phyloP scores from a whole-genome alignment of 1,139 yeast species.

The Yamadazyma mexicana region DNA sequence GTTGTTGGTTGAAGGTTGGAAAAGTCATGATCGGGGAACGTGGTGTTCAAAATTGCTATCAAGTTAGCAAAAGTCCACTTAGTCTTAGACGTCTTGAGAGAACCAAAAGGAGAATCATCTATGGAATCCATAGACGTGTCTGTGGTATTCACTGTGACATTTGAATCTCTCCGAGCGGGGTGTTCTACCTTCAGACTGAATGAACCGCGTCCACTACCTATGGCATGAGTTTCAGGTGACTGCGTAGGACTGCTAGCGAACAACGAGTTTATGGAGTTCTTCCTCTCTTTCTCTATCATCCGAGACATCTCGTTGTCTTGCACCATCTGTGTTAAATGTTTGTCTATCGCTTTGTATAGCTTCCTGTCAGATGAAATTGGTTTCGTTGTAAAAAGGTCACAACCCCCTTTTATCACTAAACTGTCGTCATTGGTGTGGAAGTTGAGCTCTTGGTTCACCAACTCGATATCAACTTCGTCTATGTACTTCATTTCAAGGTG shows the following conservation, averaged over 20 bases:
- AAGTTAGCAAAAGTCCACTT: constrained; percentile 88
- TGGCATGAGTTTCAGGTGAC: constrained; percentile 20
- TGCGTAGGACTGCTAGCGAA: constrained; percentile 35
- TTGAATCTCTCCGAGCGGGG: constrained; percentile 24
- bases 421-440: constrained; percentile 88
- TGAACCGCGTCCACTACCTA: constrained; percentile 4
- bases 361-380: constrained; percentile 89
- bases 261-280: constrained; percentile 35
- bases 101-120: constrained; percentile 88
- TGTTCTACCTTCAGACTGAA: constrained; percentile 12
- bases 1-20: constrained; percentile 84
- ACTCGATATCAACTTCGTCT: constrained; percentile 87
- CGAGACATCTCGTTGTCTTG: constrained; percentile 54
- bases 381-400: constrained; percentile 92
- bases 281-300: constrained; percentile 42
- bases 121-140: constrained; percentile 24
- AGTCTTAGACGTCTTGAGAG: constrained; percentile 78
- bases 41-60: constrained; percentile 85
- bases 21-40: constrained; percentile 95
- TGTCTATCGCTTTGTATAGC: constrained; percentile 82
- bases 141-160: constrained; percentile 10
- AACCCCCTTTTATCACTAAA: constrained; percentile 74
- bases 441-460: constrained; percentile 81
- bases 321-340: constrained; percentile 67
- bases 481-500: constrained; percentile 58